phyloP scores from a whole-genome alignment of 352 stramenopile species.

The Globisporangium yorkense region DNA sequence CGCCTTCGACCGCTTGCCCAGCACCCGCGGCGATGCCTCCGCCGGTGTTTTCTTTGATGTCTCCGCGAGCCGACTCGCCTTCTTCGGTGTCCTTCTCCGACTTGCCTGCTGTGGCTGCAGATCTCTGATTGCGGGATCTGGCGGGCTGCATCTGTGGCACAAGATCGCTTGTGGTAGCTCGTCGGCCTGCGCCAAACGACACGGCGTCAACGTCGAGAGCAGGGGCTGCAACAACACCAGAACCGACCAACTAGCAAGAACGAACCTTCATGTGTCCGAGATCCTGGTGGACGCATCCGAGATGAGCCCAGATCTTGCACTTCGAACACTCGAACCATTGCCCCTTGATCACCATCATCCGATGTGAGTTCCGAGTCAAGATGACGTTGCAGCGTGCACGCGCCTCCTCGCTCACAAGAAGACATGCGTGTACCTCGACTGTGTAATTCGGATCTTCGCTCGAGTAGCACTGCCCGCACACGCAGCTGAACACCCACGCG shows the following conservation, averaged over 20 bases:
- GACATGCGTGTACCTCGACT: conserved; percentile 36
- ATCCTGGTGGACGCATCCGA: conserved; percentile 56
- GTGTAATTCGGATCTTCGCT: conserved; percentile 39
- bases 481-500: conserved; percentile 73
- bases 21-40: conserved; percentile 1
- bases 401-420: neutral
- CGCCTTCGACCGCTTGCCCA: conserved; percentile 4
- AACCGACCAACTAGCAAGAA: neutral
- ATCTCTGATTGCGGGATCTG: neutral
- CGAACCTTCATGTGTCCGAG: conserved; percentile 24
- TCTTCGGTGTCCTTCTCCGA: neutral
- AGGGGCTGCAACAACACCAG: neutral
- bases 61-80: neutral
- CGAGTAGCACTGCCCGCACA: conserved; percentile 57
- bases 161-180: conserved; percentile 12
- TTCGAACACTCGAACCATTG: conserved; percentile 81
- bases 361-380: neutral
- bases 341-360: conserved; percentile 20
- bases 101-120: neutral
- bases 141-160: conserved; percentile 1
- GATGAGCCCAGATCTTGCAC: conserved; percentile 73
- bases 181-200: neutral
- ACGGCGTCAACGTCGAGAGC: neutral
- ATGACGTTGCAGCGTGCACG: neutral
- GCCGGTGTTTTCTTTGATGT: conserved; percentile 1